Evolutionary conservation across 2,329 filamentous ascomycete genomes (phyloP), one percentile per base, ranked within the genome.

Genomic region (Ophiostoma novo-ulmi): DNA sequence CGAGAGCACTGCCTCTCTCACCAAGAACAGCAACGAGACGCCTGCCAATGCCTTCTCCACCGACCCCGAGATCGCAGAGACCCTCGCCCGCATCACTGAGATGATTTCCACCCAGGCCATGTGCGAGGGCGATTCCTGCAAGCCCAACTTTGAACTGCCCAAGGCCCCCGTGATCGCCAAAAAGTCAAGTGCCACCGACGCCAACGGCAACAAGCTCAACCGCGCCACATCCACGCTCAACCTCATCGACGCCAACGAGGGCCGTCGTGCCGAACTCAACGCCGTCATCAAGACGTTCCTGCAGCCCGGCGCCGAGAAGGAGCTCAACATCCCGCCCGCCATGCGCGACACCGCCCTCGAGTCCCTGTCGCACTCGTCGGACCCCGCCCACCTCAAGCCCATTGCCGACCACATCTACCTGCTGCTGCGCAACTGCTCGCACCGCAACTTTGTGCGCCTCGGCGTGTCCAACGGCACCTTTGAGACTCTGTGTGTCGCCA

Each of bases 381-480:
- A 82, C 70, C 81, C 82, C 0, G 74, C 75, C 5, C 75, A 80
- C 69, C 78, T 84, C n/a, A 73, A 74, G 26, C 81, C 82, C 26
- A 76, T 84, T 6, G 82, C 81, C 39, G 81, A 83, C 71, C 82
- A 84, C 75, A 80, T 81, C 52, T 82, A 83, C 74, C 76, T 79
- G 41, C 79, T 84, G 39, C 78, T 84, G 22, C 80, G 79, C 71
- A 82, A 81, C 75, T 84, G 82, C 78, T 84, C 82, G 26, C 79
- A 83, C 74, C 79, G 83, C 70, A 81, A 83, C 75, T 83, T 87
- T 73, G 78, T 86, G 65, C 82, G 84, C 55, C 79, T 87, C 7
- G 85, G 84, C 72, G 82, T 86, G 44, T 84, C 81, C 75, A 85
- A 84, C 75, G 82, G 82, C 52, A 84, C 82, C 2, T 81, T 82